A percentile compares a stretch with the other conserved stretches of the same genome.
phyloP scores from a whole-genome alignment of 2,329 filamentous ascomycete species.

The Raffaelea albimanens region DNA sequence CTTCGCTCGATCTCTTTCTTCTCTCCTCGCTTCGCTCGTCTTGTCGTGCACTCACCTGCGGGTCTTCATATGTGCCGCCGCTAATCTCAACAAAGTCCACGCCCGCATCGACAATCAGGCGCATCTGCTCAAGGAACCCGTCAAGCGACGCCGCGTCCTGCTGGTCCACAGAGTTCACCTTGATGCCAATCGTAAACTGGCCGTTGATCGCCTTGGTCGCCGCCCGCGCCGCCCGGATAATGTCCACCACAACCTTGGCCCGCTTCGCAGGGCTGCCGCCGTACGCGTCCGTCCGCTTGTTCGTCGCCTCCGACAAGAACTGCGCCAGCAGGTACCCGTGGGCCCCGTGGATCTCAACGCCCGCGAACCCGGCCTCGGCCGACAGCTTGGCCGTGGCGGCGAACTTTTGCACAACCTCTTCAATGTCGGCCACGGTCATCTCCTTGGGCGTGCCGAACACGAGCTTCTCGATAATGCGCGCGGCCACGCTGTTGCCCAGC shows the following conservation, averaged over 20 bases:
- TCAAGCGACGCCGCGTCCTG: constrained; percentile 37
- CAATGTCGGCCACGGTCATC: constrained; percentile 45
- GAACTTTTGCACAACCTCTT: constrained; percentile 48
- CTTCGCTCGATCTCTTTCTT: too few species aligned
- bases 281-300: constrained; percentile 41
- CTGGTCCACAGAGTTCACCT: constrained; percentile 45
- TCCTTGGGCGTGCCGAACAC: constrained; percentile 39
- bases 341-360: constrained; percentile 39
- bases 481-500: too few species aligned
- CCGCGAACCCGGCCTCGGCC: constrained; percentile 51
- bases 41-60: too few species aligned
- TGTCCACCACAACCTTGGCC: constrained; percentile 28
- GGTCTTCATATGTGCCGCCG: constrained; percentile 55
- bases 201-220: too few species aligned
- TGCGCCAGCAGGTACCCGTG: constrained; percentile 42
- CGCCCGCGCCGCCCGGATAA: constrained; percentile 20
- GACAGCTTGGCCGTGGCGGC: constrained; percentile 52
- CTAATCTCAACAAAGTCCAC: constrained; percentile 52
- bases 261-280: constrained; percentile 35
- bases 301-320: constrained; percentile 39
- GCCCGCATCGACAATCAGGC: too few species aligned
- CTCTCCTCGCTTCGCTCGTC: too few species aligned
- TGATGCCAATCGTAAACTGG: constrained; percentile 42
- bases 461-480: too few species aligned
- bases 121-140: constrained; percentile 37